Evolutionary conservation across 129 eudicot species (phyloP), one percentile per base, ranked within the genome.

Genomic region (Erigeron canadensis): DNA sequence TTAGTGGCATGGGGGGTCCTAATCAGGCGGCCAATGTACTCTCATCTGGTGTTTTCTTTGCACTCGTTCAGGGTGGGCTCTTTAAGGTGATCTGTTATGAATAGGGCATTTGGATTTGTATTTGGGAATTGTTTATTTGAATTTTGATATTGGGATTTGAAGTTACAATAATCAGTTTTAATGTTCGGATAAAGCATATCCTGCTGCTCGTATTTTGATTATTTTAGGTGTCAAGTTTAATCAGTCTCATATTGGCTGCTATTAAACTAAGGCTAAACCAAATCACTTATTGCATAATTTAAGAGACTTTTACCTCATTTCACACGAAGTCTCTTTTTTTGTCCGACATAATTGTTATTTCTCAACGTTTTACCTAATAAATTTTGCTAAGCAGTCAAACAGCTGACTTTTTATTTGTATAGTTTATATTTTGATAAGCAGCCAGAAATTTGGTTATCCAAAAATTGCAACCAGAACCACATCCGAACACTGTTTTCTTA

Each of bases 1-100:
- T 94, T 47, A 94, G 95, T 56, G 98, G 95, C 70, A 71, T 84
- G 86, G 95, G 95, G 60, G 89, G 97, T 11, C 91, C 99, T 38
- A 90, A 87, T 81, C 92, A 8, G 53, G 78, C 85, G 39, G 72
- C 82, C 9, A 94, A 86, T 79, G 91, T 83, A 23, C 70, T 87
- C 56, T 79, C 96, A 16, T 82, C 96, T 51, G 98, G 96, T 3
- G 69, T 89, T 67, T 85, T 87, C 84, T 94, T 94, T 86, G 95
- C 96, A 2, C 89, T 94, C 10, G 75, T 88, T 77, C 95, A 94
- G 69, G 98, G 98, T 76, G 98, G 92, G 62, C 68, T 94, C 39
- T 94, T 80, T 82, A 80, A 89, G 96, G 98, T 93, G 58, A 82
- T 62, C 56, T 13, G 8, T 6, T 21, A 44, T 39, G 11, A 5